Base-by-base conservation (phyloP, 306 rosid genomes). In the Malus fusca region DNA sequence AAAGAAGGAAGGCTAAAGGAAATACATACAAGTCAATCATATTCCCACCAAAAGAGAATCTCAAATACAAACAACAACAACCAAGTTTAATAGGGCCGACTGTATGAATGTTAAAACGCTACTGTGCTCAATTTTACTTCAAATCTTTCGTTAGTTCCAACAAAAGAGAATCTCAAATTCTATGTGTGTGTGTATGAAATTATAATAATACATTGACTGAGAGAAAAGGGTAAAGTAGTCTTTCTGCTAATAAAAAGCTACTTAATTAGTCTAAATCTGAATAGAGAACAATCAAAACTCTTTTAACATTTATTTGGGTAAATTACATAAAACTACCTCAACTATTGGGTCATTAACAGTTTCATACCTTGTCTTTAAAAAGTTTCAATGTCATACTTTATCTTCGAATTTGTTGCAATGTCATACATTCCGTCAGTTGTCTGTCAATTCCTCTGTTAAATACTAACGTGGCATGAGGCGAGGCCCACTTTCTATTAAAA, bases 41-140 rank as follows among this genome's bases (percentile, higher is more conserved):
- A 77, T 80, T 73, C 68, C 75, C 82, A 70, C 58, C 76, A 71
- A 86, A 67, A 81, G 66, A 60, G 84, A 88, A 84, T 82, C 87
- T 64, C 64, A 10, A 13, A 66, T 37, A 35, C 40, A 35, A 35
- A 35, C 9, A 35, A 35, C 40, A 6, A 35, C 9, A 7, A 35
- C 2, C 0, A 35, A 35, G 40, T 8, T 7, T 35, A 35, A 2
- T 6, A 35, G 40, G 2, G 0, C 0, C 2, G 9, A 35, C 9
- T 7, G 2, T 35, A 35, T 35, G 40, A 35, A 35, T 35, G 9
- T 6, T 35, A 35, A 35, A 6, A 35, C 0, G 9, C 0, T 35
- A 35, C 2, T 6, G 2, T 6, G 0, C 40, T 35, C 40, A 35
- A 0, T 35, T 35, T 7, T 35, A 35, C 40, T 35, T 8, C 0